Base-by-base conservation (phyloP, 1,284 basidiomycete genomes). In the Ustilago trichophora region DNA sequence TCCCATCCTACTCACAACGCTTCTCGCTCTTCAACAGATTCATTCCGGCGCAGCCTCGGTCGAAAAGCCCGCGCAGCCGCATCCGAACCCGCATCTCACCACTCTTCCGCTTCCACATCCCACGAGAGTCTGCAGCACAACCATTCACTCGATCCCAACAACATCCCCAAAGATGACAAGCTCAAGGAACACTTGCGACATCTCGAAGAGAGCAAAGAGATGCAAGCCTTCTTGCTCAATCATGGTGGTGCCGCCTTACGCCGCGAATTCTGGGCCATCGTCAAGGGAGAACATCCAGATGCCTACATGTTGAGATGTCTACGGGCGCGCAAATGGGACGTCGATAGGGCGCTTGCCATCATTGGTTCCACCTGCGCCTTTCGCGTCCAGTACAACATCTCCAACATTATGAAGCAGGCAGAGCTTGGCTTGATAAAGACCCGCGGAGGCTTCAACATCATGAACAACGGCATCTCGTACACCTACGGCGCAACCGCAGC, bases 271-370 rank as follows among this genome's bases (percentile, higher is more conserved):
- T 78, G 76, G 76, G 67, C 66, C 19, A 76, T 78, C 18, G 70
- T 76, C 49, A 65, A 73, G 29, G 76, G 76, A 31, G 76, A 78
- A 37, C 76, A 78, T 57, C 68, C 78, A 4, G 69, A 79, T 42
- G 75, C 77, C 27, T 67, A 76, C 46, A 73, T 81, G 72, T 74
- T 83, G 4, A 74, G 82, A 26, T 83, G 82, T 57, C 48, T 83
- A 9, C 78, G 82, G 33, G 82, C 82, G 3, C 72, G 82, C 24
- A 77, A 74, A 41, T 76, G 75, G 57, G 68, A 77, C 26, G 75
- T 75, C 18, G 63, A 71, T 25, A 53, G 68, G 25, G 75, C 76
- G 5, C 43, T 78, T 6, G 72, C 72, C 52, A 62, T 72, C 45
- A 72, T 78, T 34, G 76, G 76, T 8, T 57, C 55, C 21, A 75